Evolutionary conservation across 306 rosid species (phyloP).

Genomic region (Vigna hirtella): DNA sequence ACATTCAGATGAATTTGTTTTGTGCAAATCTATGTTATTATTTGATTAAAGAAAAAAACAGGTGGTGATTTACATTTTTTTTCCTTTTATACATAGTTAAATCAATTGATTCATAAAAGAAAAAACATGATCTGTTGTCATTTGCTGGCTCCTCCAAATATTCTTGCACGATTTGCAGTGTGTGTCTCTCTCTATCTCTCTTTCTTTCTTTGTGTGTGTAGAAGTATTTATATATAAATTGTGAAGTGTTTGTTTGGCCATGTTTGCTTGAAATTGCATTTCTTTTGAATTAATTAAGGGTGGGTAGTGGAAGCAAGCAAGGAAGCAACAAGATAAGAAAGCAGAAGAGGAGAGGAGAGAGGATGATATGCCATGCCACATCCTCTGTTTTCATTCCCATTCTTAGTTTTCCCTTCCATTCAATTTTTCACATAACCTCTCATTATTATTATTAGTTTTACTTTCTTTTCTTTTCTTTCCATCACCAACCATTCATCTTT

Average conservation of each 20-base stretch:
- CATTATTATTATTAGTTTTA: conserved; percentile 51
- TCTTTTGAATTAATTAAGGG: conserved; percentile 70
- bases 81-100: no score
- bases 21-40: background rate
- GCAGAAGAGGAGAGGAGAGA: conserved; percentile 44
- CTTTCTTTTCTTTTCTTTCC: conserved; percentile 39
- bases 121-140: conserved; percentile 55
- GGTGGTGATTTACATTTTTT: background rate
- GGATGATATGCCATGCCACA: conserved; percentile 45
- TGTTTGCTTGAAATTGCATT: conserved; percentile 64
- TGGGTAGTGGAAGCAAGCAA: conserved; percentile 53
- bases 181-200: conserved; percentile 33
- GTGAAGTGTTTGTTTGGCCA: conserved; percentile 50
- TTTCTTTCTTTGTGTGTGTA: background rate
- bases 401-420: conserved; percentile 43
- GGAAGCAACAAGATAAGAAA: conserved; percentile 49
- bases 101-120: background rate
- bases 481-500: conserved; percentile 59
- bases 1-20: background rate
- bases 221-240: conserved; percentile 29
- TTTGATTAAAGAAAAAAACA: background rate
- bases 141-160: conserved; percentile 76
- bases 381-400: conserved; percentile 76
- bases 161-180: conserved; percentile 79
- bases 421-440: conserved; percentile 54